phyloP scores from a whole-genome alignment of 768 basidiomycete genomes.

The Coprinopsis sp. region DNA sequence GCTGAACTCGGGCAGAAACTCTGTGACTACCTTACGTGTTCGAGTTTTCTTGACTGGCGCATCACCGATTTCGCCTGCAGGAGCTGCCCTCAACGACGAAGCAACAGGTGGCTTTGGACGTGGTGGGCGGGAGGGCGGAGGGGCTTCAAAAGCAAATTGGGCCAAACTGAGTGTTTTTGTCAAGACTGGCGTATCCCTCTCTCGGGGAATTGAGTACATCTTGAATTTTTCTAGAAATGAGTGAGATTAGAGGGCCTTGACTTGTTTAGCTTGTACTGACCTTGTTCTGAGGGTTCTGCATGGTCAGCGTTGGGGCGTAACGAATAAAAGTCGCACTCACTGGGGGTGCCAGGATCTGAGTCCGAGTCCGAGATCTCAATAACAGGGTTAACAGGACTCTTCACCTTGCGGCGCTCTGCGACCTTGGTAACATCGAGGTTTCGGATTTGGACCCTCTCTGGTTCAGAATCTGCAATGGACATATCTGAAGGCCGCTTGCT shows the following conservation, averaged over 20 bases:
- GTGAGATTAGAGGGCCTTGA: too few species aligned
- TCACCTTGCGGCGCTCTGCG: too few species aligned
- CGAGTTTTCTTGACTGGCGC: neutral
- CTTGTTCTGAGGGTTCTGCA: too few species aligned
- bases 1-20: constrained; percentile 33
- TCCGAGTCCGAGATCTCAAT: constrained; percentile 23
- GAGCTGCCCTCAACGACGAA: too few species aligned
- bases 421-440: too few species aligned
- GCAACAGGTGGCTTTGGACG: neutral
- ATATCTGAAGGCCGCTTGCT: constrained; percentile 24
- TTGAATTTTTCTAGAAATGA: too few species aligned
- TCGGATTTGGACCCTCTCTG: constrained; percentile 50
- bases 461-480: constrained; percentile 66
- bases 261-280: too few species aligned
- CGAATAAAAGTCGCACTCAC: neutral
- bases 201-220: neutral
- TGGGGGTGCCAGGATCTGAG: neutral
- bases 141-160: constrained; percentile 3
- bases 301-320: neutral
- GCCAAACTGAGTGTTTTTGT: neutral
- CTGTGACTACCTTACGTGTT: constrained; percentile 11
- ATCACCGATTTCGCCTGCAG: too few species aligned
- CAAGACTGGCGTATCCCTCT: neutral
- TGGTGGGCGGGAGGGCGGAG: neutral
- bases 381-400: constrained; percentile 8